Conservation (phyloP, 805 yeast genomes). For the Ogataea sp. region DNA sequence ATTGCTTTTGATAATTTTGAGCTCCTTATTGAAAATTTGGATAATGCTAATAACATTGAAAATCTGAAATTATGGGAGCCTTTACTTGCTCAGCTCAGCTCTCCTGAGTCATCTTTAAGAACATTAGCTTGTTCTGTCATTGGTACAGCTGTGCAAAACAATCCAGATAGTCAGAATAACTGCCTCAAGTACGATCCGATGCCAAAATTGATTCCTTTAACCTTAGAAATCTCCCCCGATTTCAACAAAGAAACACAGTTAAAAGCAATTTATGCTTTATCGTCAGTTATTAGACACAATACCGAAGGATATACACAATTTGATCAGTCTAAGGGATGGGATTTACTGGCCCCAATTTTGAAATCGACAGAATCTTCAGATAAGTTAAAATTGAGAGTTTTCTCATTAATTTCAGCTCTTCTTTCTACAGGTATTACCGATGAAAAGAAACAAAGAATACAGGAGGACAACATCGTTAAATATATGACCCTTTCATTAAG, state of each 20-base stretch:
- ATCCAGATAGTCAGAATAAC: conserved; percentile 63
- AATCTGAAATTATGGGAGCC: conserved; percentile 76
- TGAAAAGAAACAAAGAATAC: conserved; percentile 32
- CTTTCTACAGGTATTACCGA: conserved; percentile 42
- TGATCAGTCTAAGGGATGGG: conserved; percentile 55
- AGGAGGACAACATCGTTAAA: conserved; percentile 24
- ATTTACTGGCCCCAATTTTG: conserved; percentile 27
- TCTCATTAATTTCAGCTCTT: conserved; percentile 53
- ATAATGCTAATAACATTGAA: conserved; percentile 89
- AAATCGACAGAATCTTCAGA: conserved; percentile 12
- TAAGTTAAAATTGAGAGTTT: conserved; percentile 42
- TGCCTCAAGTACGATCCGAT: conserved; percentile 49
- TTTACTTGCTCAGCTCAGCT: conserved; percentile 45
- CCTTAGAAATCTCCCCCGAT: conserved; percentile 16
- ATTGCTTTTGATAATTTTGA: conserved; percentile 87
- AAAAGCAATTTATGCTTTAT: conserved; percentile 73
- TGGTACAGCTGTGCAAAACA: conserved; percentile 92
- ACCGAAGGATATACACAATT: conserved; percentile 48
- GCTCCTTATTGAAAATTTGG: conserved; percentile 87
- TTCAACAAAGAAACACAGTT: conserved; percentile 27
- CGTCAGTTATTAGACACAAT: conserved; percentile 67
- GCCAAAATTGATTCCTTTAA: conserved; percentile 32
- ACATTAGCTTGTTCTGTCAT: conserved; percentile 62
- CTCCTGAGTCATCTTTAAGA: conserved; percentile 37
- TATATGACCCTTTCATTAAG: conserved; percentile 25